These are phyloP conservation scores for Ophiognomonia clavigignenti-juglandacearum DNA, from an alignment of 2,329 filamentous ascomycete species.

Conservation along the genomic window DNA sequence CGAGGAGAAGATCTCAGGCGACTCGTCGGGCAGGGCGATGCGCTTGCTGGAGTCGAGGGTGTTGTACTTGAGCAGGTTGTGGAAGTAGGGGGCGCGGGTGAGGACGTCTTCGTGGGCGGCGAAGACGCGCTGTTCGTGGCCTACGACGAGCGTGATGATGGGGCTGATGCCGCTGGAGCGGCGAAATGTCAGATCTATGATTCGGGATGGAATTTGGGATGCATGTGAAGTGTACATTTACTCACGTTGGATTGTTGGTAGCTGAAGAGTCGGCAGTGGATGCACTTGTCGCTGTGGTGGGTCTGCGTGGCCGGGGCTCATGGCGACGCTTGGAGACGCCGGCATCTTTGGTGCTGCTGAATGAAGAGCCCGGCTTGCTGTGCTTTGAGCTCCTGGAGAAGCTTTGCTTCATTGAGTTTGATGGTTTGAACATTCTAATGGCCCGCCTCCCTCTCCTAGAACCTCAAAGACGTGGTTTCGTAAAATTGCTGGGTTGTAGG, in stretches of 20 bases:
- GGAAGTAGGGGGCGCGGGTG: slow-evolving; percentile 73
- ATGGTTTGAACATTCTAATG: slow-evolving; percentile 41
- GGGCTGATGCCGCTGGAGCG: slow-evolving; percentile 50
- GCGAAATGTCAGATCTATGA: slow-evolving; percentile 4
- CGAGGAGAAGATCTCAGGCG: slow-evolving; percentile 85
- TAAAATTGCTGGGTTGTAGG: neutral
- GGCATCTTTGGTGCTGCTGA: slow-evolving; percentile 42
- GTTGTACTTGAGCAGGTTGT: slow-evolving; percentile 55
- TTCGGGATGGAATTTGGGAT: neutral
- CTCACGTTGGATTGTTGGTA: slow-evolving; percentile 41
- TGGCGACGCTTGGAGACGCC: slow-evolving; percentile 52
- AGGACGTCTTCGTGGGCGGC: slow-evolving; percentile 88
- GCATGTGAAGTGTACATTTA: slow-evolving; percentile 1
- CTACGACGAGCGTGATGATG: slow-evolving; percentile 76
- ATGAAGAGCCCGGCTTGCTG: slow-evolving; percentile 48
- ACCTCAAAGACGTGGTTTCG: too few relatives aligned
- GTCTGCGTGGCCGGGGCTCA: slow-evolving; percentile 42
- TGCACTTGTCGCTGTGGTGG: slow-evolving; percentile 40
- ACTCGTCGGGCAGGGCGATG: slow-evolving; percentile 77
- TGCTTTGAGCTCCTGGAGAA: slow-evolving; percentile 48
- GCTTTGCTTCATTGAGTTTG: slow-evolving; percentile 40
- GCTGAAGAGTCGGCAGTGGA: slow-evolving; percentile 31
- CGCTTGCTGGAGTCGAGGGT: slow-evolving; percentile 60
- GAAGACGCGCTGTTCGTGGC: slow-evolving; percentile 80
- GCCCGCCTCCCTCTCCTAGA: neutral